Percentiles rank a stretch among this genome's conserved stretches.
phyloP scores from a whole-genome alignment of 2,329 filamentous ascomycete genomes.

The Fusarium sp. region DNA sequence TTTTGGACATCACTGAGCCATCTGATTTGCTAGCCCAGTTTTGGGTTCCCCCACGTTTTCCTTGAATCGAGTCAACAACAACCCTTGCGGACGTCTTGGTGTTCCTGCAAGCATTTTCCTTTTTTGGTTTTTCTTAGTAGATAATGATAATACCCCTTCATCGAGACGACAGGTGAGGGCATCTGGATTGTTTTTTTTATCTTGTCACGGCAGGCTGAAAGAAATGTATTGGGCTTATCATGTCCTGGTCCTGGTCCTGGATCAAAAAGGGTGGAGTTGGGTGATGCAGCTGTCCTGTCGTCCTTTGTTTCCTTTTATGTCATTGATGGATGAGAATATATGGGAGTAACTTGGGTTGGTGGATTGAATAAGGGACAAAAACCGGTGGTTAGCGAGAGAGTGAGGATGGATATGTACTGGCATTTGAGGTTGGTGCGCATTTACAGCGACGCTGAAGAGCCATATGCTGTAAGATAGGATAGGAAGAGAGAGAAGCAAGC shows the following conservation, averaged over 20 bases:
- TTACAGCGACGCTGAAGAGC: conserved; percentile 20
- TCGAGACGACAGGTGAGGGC: conserved; percentile 42
- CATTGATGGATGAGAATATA: conserved; percentile 31
- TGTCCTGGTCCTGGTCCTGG: conserved; percentile 38
- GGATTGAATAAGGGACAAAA: conserved; percentile 7
- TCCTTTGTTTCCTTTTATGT: conserved; percentile 38
- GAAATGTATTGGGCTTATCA: conserved; percentile 35
- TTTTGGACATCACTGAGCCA: conserved; percentile 32
- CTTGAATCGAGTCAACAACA: conserved; percentile 29
- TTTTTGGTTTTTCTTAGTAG: conserved; percentile 36
- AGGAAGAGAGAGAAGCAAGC: not conserved
- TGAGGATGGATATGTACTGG: not conserved
- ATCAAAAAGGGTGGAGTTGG: conserved; percentile 40
- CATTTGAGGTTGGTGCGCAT: conserved; percentile 21
- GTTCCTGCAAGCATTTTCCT: conserved; percentile 33
- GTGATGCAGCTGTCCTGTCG: conserved; percentile 32
- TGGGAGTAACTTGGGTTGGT: conserved; percentile 3
- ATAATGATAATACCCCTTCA: conserved; percentile 48
- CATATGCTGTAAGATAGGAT: conserved; percentile 29
- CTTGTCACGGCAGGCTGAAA: conserved; percentile 37
- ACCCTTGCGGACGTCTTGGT: conserved; percentile 9
- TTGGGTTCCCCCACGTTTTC: conserved; percentile 25
- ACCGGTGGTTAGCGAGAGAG: not conserved
- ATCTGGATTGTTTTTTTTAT: conserved; percentile 35
- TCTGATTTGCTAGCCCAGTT: conserved; percentile 17